phyloP scores from a whole-genome alignment of 2,329 filamentous ascomycete species.

The Eutypa lata region DNA sequence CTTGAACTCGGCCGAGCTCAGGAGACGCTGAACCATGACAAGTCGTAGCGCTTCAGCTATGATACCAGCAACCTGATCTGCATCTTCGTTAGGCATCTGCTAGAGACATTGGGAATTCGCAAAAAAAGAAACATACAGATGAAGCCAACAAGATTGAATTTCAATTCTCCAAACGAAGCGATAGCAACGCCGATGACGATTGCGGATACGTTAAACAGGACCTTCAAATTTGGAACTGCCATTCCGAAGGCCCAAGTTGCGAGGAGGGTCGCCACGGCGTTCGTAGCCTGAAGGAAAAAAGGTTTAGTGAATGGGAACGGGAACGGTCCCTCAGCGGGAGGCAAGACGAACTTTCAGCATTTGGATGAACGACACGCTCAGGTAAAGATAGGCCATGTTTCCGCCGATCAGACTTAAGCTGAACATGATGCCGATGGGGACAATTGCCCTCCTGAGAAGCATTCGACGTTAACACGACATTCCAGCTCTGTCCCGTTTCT shows the following conservation, averaged over 20 bases:
- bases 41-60: conserved; percentile 77
- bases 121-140: conserved; percentile 32
- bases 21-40: conserved; percentile 81
- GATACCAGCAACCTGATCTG: conserved; percentile 71
- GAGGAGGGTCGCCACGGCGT: conserved; percentile 65
- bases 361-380: conserved; percentile 68
- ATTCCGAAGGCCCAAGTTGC: conserved; percentile 59
- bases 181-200: conserved; percentile 53
- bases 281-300: conserved; percentile 47
- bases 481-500: neutral
- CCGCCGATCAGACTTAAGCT: conserved; percentile 64
- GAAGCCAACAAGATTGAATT: conserved; percentile 65
- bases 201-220: conserved; percentile 48
- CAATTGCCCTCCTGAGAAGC: conserved; percentile 47
- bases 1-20: conserved; percentile 75
- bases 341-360: conserved; percentile 55
- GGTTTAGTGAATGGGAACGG: too few species aligned
- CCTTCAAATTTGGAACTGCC: conserved; percentile 43
- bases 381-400: conserved; percentile 67
- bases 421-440: conserved; percentile 67
- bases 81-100: neutral
- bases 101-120: too few species aligned
- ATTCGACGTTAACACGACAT: neutral
- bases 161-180: conserved; percentile 62
- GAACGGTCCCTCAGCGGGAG: too few species aligned